Base-by-base conservation (phyloP, 1,284 basidiomycete genomes). In the Papiliotrema fonsecae region DNA sequence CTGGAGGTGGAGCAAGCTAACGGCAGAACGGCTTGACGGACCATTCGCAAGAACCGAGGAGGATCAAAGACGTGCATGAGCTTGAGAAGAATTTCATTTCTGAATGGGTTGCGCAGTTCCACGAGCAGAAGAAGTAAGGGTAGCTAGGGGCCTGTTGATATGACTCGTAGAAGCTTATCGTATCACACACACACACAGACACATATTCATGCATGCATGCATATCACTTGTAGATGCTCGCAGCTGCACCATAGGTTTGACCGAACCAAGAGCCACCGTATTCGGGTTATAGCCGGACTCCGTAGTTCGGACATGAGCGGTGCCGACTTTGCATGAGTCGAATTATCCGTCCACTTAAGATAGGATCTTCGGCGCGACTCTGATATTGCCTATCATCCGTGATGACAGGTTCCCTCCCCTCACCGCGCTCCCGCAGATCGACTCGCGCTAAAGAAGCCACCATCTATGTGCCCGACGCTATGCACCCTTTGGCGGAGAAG, bases 61-160 rank as follows among this genome's bases (percentile, higher is more conserved):
- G 88, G 57, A 94, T 97, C 58, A 77, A 79, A 51, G 79, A 82
- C 60, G 86, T 97, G 41, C 93, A 97, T 60, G 71, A 74, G 35
- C 83, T 92, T 66, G 87, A 86, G 77, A 79, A 91, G 35, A 75
- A 70, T 14, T 97, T 97, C 66, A 88, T 97, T 21, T 75, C 73
- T 51, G 79, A 78, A 38, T 97, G 93, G 93, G 67, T 97, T 57
- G 78, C 82, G 63, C 83, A 86, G 60, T 88, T 63, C 52, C 49
- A 64, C 34, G 63, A 65, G 48, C 18, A 55, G 45, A 63, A 68
- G 51, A 18, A 18, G 40, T 26, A 21, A n/a, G 35, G 22, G 14
- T 22, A 39, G 37, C 6, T 7, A 25, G 13, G 22, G 30, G 4
- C 25, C 21, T 10, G 21, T 31, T 27, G 28, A n/a, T n/a, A n/a